Base-by-base conservation (phyloP, 495 filamentous ascomycete species). In the Rusavskia elegans region DNA sequence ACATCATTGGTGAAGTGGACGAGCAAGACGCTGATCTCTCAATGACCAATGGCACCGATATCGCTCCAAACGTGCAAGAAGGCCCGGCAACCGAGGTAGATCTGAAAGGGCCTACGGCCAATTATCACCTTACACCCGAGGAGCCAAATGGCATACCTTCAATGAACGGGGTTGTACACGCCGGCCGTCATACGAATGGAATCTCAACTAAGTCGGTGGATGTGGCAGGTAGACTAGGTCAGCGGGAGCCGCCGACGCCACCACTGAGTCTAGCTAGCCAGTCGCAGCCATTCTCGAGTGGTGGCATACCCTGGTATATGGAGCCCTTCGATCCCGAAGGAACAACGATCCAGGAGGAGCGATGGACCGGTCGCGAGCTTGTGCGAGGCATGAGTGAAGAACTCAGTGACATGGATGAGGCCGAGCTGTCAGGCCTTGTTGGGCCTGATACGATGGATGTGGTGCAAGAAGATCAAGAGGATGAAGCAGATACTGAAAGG, bases 241-340 rank as follows among this genome's bases (percentile, higher is more conserved):
- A 27, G 14, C 21, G 44, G 7, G 62, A 63, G 42, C 69, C 68
- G 35, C 58, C 66, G 29, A 74, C 69, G 37, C 71, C 68, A n/a
- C 74, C 71, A 11, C 56, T 66, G 21, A 73, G 66, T 55, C 68
- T 65, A 30, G 68, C 71, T 48, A 71, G 71, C 30, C 71, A 79
- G 29, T 50, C 46, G 53, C 69, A 77, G 40, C 68, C 74, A 5
- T 66, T 92, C 32, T 72, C 76, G 4, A 69, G 82, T 46, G 89
- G 89, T 45, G 89, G 89, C 13, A 73, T 90, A 7, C 81, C 84
- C 11, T 95, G 89, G 88, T 96, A 93, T 67, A 79, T 94, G 59
- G 73, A 87, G 55, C 76, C 79, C 11, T 90, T 92, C 59, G 79
- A 90, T 37, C 85, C 83, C 0, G 62, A 76, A 49, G 88, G 90